Evolutionary conservation across 805 yeast genomes (phyloP).

Genomic region (Ogataea methylovora): DNA sequence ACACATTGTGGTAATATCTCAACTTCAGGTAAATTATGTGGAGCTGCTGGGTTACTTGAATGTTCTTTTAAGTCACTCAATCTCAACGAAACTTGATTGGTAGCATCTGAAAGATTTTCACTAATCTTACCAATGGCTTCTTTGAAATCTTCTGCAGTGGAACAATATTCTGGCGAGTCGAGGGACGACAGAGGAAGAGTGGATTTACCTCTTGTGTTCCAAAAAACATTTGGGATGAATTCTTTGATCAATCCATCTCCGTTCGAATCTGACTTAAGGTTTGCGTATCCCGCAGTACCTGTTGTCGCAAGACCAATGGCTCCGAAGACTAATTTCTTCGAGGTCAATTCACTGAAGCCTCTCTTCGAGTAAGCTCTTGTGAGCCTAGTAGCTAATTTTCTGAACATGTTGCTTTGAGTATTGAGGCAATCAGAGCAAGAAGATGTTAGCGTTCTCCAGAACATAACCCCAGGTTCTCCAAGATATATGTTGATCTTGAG

Average conservation of each 20-base stretch:
- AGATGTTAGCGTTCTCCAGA: too few species aligned
- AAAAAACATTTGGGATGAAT: too few species aligned
- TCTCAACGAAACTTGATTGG: not conserved
- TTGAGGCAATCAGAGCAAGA: not conserved
- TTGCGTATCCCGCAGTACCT: not conserved
- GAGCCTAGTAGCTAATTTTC: too few species aligned
- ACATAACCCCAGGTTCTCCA: too few species aligned
- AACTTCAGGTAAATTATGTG: conserved; percentile 22
- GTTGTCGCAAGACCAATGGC: not conserved
- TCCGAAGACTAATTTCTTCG: not conserved
- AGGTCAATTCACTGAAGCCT: too few species aligned
- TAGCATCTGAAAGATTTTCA: not conserved
- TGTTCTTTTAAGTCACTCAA: not conserved
- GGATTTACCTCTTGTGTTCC: too few species aligned
- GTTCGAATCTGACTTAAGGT: too few species aligned
- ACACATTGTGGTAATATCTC: conserved; percentile 28
- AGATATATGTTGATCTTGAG: too few species aligned
- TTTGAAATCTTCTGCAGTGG: not conserved
- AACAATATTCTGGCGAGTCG: conserved; percentile 1
- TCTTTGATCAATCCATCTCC: too few species aligned
- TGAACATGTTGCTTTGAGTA: too few species aligned
- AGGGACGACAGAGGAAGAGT: not conserved
- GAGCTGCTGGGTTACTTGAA: conserved; percentile 26
- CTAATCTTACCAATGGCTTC: conserved; percentile 1
- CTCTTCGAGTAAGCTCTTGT: too few species aligned